phyloP scores from a whole-genome alignment of 345 rosid species.

The Eucalyptus curtisii region DNA sequence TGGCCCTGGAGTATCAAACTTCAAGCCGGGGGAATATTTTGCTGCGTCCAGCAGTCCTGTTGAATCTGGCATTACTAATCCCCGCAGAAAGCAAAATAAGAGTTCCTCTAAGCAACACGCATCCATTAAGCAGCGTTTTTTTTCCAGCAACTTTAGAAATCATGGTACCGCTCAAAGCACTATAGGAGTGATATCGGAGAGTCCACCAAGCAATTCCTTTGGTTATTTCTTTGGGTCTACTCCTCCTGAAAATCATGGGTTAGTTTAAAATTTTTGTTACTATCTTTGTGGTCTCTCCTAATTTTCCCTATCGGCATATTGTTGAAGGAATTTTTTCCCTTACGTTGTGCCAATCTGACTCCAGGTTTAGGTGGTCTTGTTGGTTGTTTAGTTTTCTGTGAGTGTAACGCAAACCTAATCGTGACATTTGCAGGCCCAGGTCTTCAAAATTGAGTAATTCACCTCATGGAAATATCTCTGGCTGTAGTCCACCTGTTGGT shows the following conservation, averaged over 20 bases:
- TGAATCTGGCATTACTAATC: constrained; percentile 38
- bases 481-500: constrained; percentile 93
- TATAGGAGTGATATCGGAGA: constrained; percentile 59
- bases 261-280: constrained; percentile 13
- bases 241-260: constrained; percentile 90
- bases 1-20: constrained; percentile 31
- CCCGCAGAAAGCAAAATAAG: constrained; percentile 57
- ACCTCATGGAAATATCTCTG: constrained; percentile 56
- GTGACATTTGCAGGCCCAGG: constrained; percentile 32
- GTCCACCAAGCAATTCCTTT: constrained; percentile 91
- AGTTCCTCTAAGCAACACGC: constrained; percentile 49
- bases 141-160: constrained; percentile 69
- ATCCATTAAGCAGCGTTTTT: constrained; percentile 60
- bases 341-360: neutral
- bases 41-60: constrained; percentile 33
- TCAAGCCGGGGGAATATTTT: constrained; percentile 34
- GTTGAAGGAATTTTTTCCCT: neutral
- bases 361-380: neutral
- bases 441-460: constrained; percentile 77
- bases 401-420: neutral
- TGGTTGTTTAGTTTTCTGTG: neutral
- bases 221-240: constrained; percentile 96
- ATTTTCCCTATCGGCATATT: neutral
- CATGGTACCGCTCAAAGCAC: constrained; percentile 44
- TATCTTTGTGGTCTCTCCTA: neutral